A percentile compares a stretch with the other conserved stretches of the same genome.
Conservation (phyloP, 2,329 filamentous ascomycete genomes). For the Ceratocystiopsis brevicomis region DNA sequence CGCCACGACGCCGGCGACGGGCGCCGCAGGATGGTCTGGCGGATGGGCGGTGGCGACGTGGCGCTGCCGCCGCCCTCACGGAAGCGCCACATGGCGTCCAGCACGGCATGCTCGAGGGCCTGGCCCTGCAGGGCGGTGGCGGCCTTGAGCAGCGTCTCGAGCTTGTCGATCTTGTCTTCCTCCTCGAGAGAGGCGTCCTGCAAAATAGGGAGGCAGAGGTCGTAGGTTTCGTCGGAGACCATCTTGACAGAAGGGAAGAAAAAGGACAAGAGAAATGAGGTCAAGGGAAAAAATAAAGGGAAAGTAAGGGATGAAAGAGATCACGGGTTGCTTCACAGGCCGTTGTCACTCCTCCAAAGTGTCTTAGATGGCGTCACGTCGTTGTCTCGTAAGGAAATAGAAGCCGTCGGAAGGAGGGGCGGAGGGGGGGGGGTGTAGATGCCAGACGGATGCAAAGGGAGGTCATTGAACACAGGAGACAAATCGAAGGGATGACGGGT, state of each 20-base stretch:
- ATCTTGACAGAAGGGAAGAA: slow-evolving; percentile 26
- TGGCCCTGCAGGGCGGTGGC: slow-evolving; percentile 58
- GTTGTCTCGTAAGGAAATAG: too few species aligned
- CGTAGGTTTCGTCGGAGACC: slow-evolving; percentile 85
- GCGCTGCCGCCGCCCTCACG: slow-evolving; percentile 45
- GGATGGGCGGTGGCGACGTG: slow-evolving; percentile 64
- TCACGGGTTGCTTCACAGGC: too few species aligned
- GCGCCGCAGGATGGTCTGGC: slow-evolving; percentile 75
- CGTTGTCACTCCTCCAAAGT: too few species aligned
- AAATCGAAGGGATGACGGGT: too few species aligned
- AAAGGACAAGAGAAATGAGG: too few species aligned
- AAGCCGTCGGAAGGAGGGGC: too few species aligned
- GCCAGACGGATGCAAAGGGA: too few species aligned
- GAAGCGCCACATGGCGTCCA: slow-evolving; percentile 80
- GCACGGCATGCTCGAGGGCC: slow-evolving; percentile 70
- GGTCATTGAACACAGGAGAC: too few species aligned
- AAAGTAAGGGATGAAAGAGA: too few species aligned
- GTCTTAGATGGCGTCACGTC: too few species aligned
- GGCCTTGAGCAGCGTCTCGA: slow-evolving; percentile 69
- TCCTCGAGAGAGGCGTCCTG: slow-evolving; percentile 70
- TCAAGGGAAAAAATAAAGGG: too few species aligned
- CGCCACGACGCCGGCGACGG: slow-evolving; percentile 92
- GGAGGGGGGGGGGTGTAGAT: too few species aligned
- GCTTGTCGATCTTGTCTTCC: slow-evolving; percentile 83
- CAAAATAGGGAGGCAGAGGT: slow-evolving; percentile 75